Evolutionary conservation across 352 stramenopile genomes (phyloP).

Genomic region (Globisporangium barbulae): DNA sequence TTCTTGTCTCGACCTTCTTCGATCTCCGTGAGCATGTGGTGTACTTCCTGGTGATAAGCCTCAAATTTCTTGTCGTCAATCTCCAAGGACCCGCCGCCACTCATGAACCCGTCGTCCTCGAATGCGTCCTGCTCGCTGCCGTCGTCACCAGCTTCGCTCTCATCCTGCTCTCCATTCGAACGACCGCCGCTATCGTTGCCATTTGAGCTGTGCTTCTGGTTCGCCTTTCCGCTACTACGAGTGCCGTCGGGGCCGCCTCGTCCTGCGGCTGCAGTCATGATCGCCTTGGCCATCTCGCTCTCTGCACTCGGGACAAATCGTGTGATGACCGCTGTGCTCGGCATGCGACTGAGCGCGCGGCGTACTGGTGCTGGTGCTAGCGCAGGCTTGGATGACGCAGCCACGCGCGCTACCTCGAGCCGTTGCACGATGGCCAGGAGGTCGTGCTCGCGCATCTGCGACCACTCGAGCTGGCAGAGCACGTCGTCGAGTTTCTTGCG

Average conservation of each 20-base stretch:
- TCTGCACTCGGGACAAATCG: conserved; percentile 24
- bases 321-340: conserved; percentile 63
- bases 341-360: conserved; percentile 57
- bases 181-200: neutral
- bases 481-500: conserved; percentile 46
- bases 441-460: conserved; percentile 74
- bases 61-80: conserved; percentile 71
- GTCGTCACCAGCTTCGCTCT: neutral
- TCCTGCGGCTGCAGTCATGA: neutral
- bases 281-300: conserved; percentile 11
- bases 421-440: conserved; percentile 33
- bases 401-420: conserved; percentile 2
- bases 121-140: conserved; percentile 8
- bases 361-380: conserved; percentile 29
- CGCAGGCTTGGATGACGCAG: conserved; percentile 15
- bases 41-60: conserved; percentile 62
- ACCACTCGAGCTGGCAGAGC: conserved; percentile 45
- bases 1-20: conserved; percentile 55
- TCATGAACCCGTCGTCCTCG: conserved; percentile 6
- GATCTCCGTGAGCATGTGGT: conserved; percentile 59
- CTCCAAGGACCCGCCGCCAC: conserved; percentile 14
- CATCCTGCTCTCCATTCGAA: neutral
- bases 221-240: neutral
- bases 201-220: neutral
- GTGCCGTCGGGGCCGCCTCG: neutral